Base-by-base conservation (phyloP, 2,329 filamentous ascomycete genomes). In the Macrophomina phaseolina region DNA sequence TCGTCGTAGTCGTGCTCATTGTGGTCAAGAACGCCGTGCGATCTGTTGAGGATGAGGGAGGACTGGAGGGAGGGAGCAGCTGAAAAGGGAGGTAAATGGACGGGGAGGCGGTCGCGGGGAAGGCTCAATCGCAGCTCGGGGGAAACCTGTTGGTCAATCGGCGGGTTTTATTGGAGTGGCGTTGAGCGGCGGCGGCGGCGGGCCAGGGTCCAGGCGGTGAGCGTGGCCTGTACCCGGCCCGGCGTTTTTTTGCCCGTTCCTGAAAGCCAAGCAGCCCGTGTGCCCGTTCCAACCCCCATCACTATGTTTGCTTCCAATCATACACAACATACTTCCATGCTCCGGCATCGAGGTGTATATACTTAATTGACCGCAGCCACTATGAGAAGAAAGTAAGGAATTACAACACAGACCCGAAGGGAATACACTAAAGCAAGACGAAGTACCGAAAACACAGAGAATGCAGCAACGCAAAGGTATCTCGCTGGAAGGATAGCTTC, bases 1-100 rank as follows among this genome's bases (percentile, higher is more conserved):
- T 58, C n/a, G 55, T 66, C 16, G 64, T 58, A 11, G 55, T 66
- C 14, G 49, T 64, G 66, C 66, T 67, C 65, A 67, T 67, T 12
- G 45, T 66, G 64, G 30, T 38, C 23, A n/a, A 49, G 18, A 30
- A 23, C 6, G 32, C n/a, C n/a, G 42, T 18, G 30, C 16, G 8
- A 6, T 38, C 1, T n/a, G 45, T 23, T 4, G 16, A 9, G 14
- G 42, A 28, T 8, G 18, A 14, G 4, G 23, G 23, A 40, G 51
- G 38, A 34, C 30, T 8, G 61, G 40, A 18, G 23, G 12, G 23
- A 28, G 2, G 16, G 18, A 60, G n/a, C 16, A 30, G 32, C 42
- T 28, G 51, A 30, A 18, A 30, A 52, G 23, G 6, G 14, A 51
- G 12, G 14, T 40, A 23, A 23, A 23, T 23, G 40, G 11, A 32